Conservation (phyloP, 768 basidiomycete species). For the Epithele typhae region DNA sequence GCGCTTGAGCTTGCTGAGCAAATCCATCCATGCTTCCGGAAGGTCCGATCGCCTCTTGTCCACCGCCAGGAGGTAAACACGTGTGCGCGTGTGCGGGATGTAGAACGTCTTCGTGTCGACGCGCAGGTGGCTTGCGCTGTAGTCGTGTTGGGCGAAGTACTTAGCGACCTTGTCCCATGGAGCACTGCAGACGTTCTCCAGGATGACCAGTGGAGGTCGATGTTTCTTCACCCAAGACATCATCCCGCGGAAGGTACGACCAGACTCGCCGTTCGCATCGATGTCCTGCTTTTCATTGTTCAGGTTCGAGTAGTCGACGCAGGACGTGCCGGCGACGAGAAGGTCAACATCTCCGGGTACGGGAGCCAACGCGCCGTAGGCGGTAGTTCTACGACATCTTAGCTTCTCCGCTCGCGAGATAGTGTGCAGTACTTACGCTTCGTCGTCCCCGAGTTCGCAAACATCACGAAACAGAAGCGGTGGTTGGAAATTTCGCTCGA, state of each 20-base stretch:
- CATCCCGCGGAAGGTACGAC: conserved; percentile 93
- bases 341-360: conserved; percentile 92
- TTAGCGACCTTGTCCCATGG: conserved; percentile 79
- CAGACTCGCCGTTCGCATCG: conserved; percentile 87
- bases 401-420: no score
- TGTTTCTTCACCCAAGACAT: conserved; percentile 86
- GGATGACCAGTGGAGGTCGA: conserved; percentile 85
- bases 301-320: conserved; percentile 95
- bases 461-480: conserved; percentile 93
- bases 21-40: conserved; percentile 64
- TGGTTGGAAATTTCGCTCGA: conserved; percentile 93
- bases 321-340: conserved; percentile 91
- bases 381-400: conserved; percentile 62
- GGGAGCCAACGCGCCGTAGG: conserved; percentile 79
- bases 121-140: conserved; percentile 65
- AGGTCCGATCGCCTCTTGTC: conserved; percentile 57
- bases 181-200: conserved; percentile 91
- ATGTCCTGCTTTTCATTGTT: conserved; percentile 92
- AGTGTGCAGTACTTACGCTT: conserved; percentile 59
- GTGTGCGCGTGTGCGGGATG: conserved; percentile 91
- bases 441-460: conserved; percentile 73
- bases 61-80: conserved; percentile 83
- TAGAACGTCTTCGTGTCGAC: conserved; percentile 89
- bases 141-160: conserved; percentile 71
- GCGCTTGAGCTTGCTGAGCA: conserved; percentile 63